phyloP scores from a whole-genome alignment of 257 asterid species.

The Solanum bulbocastanum region DNA sequence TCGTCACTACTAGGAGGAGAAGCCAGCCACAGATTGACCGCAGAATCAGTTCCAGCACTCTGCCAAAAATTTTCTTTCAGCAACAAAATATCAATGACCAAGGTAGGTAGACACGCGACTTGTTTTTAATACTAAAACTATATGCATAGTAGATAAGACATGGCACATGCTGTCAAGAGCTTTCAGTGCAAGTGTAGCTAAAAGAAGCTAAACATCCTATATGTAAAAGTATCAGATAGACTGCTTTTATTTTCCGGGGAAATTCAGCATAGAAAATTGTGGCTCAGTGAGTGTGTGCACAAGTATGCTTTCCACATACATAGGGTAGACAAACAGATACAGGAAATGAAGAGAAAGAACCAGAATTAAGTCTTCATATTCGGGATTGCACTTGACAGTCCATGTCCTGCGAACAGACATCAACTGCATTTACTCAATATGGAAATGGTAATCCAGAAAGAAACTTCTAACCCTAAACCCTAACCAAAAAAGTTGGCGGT shows the following conservation, averaged over 20 bases:
- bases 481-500: background rate
- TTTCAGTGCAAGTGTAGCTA: background rate
- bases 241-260: background rate
- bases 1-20: constrained; percentile 37
- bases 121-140: constrained; percentile 3
- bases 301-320: background rate
- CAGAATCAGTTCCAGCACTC: constrained; percentile 98
- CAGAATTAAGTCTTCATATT: constrained; percentile 79
- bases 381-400: constrained; percentile 91
- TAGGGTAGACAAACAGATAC: constrained; percentile 5
- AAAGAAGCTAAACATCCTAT: background rate
- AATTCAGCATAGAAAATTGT: background rate
- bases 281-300: background rate
- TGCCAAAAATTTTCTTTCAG: constrained; percentile 32
- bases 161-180: background rate
- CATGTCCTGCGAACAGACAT: constrained; percentile 74
- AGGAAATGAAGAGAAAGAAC: constrained; percentile 34
- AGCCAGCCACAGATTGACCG: constrained; percentile 81
- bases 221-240: background rate
- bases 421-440: background rate
- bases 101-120: constrained; percentile 4
- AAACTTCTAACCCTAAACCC: background rate
- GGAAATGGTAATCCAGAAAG: background rate
- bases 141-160: constrained; percentile 1
- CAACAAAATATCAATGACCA: constrained; percentile 14